Conservation (phyloP, 108 stramenopile genomes). For the Aurantiochytrium sp. region DNA sequence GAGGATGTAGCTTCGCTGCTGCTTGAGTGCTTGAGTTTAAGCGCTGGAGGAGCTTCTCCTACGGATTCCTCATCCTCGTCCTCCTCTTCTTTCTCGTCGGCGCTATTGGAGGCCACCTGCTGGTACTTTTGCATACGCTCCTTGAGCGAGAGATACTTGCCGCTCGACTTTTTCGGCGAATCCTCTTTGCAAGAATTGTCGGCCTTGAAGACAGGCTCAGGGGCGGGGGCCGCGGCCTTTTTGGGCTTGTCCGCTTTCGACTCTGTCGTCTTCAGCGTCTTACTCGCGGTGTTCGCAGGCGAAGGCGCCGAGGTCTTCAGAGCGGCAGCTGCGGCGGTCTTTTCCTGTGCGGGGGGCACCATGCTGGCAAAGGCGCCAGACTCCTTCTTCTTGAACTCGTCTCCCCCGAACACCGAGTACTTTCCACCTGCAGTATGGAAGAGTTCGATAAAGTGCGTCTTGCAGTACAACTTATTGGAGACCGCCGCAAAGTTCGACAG, state of each 20-base stretch:
- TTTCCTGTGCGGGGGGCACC: background rate
- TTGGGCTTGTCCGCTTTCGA: background rate
- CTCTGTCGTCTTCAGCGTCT: background rate
- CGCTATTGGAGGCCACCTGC: background rate
- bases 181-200: background rate
- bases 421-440: background rate
- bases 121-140: background rate
- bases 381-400: background rate
- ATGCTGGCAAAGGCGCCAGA: background rate
- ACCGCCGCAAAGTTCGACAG: conserved; percentile 11
- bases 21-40: too few species aligned
- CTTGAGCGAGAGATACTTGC: conserved; percentile 10
- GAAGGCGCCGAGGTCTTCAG: background rate
- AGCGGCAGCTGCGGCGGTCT: background rate
- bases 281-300: too few species aligned
- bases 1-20: too few species aligned
- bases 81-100: background rate
- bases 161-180: background rate
- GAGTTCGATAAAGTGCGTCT: conserved; percentile 18
- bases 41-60: too few species aligned
- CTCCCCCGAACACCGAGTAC: conserved; percentile 7
- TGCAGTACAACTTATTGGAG: background rate
- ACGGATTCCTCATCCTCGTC: background rate
- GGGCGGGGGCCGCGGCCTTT: too few species aligned
- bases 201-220: background rate